These are phyloP conservation scores for Graphilbum fragrans DNA, from an alignment of 2,329 filamentous ascomycete species.

Conservation along the genomic window DNA sequence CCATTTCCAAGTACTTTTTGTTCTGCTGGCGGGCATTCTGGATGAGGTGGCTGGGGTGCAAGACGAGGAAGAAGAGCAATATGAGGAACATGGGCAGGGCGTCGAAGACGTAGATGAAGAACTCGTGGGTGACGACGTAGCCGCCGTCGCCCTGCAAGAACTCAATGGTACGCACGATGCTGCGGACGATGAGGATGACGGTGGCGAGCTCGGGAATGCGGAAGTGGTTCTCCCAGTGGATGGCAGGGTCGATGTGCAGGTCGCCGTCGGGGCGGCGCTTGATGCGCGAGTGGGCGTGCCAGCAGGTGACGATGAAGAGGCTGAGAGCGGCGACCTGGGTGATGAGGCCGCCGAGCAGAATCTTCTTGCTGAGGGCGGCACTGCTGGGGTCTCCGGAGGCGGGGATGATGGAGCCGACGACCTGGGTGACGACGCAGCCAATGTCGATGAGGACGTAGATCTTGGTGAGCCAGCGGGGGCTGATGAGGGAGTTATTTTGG, in stretches of 20 bases:
- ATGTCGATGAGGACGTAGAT: constrained; percentile 44
- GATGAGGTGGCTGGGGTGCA: neutral
- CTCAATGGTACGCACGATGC: constrained; percentile 25
- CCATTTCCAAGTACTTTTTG: no score
- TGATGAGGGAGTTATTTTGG: constrained; percentile 18
- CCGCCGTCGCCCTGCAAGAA: constrained; percentile 20
- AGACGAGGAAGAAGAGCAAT: constrained; percentile 8
- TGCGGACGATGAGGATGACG: constrained; percentile 23
- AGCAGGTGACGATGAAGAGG: constrained; percentile 36
- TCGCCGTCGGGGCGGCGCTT: no score
- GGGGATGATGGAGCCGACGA: constrained; percentile 26
- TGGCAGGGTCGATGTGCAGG: neutral
- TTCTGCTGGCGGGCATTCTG: no score
- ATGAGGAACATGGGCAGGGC: constrained; percentile 14
- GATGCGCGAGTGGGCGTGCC: constrained; percentile 33
- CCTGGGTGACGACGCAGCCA: constrained; percentile 38
- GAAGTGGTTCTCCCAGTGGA: constrained; percentile 16
- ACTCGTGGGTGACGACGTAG: constrained; percentile 17
- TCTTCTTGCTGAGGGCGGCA: constrained; percentile 9
- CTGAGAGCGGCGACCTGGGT: constrained; percentile 46
- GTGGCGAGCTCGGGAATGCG: constrained; percentile 11
- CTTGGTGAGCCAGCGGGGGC: constrained; percentile 32
- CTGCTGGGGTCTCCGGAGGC: no score
- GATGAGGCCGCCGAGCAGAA: constrained; percentile 43
- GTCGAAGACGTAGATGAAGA: constrained; percentile 20